Percentiles rank a stretch among this genome's conserved stretches.
Evolutionary conservation across 2,329 filamentous ascomycete species (phyloP).

Genomic region (Magnaporthiopsis poae): DNA sequence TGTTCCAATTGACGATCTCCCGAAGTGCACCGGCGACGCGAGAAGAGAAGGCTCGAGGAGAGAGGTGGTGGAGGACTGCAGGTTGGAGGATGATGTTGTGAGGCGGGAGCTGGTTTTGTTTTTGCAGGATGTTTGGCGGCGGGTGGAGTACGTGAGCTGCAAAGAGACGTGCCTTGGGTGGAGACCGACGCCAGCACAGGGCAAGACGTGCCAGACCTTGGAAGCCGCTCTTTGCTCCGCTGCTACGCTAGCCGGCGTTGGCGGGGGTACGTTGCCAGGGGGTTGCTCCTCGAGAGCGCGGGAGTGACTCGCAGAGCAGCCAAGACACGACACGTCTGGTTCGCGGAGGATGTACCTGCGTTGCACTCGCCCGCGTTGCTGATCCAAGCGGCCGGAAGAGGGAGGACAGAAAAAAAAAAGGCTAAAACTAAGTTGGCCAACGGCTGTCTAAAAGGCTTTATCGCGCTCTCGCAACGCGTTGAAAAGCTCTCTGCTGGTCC

Average conservation of each 20-base stretch:
- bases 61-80: background rate
- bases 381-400: background rate
- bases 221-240: background rate
- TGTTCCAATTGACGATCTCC: background rate
- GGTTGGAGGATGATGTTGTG: conserved; percentile 5
- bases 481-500: background rate
- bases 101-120: conserved; percentile 7
- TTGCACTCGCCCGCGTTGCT: background rate
- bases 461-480: background rate
- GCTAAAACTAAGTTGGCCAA: background rate
- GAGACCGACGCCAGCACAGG: conserved; percentile 5
- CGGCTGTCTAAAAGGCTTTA: background rate
- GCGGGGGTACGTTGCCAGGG: conserved; percentile 5
- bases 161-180: conserved; percentile 4
- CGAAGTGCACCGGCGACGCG: background rate
- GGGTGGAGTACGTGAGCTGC: background rate
- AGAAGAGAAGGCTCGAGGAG: background rate
- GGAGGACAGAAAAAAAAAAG: background rate
- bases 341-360: background rate
- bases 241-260: conserved; percentile 6
- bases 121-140: conserved; percentile 6
- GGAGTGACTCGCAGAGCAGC: background rate
- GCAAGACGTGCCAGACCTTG: conserved; percentile 7
- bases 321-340: background rate
- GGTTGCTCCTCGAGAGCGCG: background rate